Base-by-base conservation (phyloP, 2,329 filamentous ascomycete genomes). In the Cryphonectria radicalis region DNA sequence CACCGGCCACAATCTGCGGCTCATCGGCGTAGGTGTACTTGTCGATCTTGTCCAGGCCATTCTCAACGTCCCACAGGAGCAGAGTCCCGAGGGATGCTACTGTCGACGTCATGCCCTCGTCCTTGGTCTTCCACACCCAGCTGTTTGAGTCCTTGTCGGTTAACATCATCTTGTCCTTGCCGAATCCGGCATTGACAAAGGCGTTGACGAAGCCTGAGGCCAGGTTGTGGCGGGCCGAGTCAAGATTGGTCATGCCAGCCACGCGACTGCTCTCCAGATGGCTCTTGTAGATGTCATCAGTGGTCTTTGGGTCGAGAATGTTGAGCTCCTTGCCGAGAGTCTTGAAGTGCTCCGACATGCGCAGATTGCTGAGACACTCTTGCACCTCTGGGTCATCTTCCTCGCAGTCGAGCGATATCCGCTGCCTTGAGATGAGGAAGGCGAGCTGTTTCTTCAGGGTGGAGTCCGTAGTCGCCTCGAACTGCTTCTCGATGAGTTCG, bases 121-220 rank as follows among this genome's bases (percentile, higher is more conserved):
- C 94, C 83, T 99, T 99, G 28, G 97, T 98, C 86, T 98, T 99
- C 94, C 94, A 99, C 5, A 99, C 93, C 95, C 96, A 99, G 74
- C 92, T 93, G 77, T 92, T 91, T 84, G 97, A 97, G 74, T 94
- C 91, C 72, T 93, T 91, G 28, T 96, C 92, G 59, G 94, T 91
- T 71, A 98, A 86, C 95, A 99, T 98, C 89, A 99, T 92, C 86
- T 98, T 98, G 82, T 99, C 96, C 71, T 95, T 93, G 60, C 94
- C 93, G 77, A 94, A 99, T 43, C 96, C 96, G 68, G 96, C 95
- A 76, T 99, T 99, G 74, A 96, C 94, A 78, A 99, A 98, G 0
- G 93, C 93, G 78, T 99, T 99, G 74, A 99, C 97, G 76, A 99
- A 98, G 4, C 92, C 94, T 68, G 95, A 96, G 4, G 96, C 95